Base-by-base conservation (phyloP, 345 rosid species). In the Pugionium cornutum region DNA sequence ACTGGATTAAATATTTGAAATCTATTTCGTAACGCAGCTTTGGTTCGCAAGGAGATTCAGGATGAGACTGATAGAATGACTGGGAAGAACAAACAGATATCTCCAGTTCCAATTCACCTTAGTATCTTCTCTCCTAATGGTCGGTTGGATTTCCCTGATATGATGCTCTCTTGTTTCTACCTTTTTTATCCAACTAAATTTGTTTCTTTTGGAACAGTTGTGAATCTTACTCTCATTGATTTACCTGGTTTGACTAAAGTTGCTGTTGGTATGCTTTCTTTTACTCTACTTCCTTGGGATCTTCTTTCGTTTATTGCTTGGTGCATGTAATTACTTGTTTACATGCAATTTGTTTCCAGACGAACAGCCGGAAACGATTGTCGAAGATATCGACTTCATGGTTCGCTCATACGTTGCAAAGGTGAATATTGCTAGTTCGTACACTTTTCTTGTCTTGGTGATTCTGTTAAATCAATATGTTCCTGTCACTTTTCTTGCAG, bases 1-100 rank as follows among this genome's bases (percentile, higher is more conserved):
- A 18, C 18, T 18, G 18, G 18, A 18, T 18, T 18, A 18, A 18
- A 18, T 18, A 18, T 18, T 18, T 49, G 58, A 39, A 25, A 35
- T 60, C 3, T 53, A 2, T 33, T 0, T 29, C 9, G 4, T 70
- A 4, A 61, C 63, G 56, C 77, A 92, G 98, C 86, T 32, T 9
- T 79, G 74, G 95, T 92, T 67, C 78, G 98, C 43, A 81, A 82
- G 71, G 98, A 89, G 83, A 92, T 92, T 75, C 82, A 86, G 55
- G 98, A 87, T 61, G 98, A 92, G 76, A 92, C 98, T 53, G 91
- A 92, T 65, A 81, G 96, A 75, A 33, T 87, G 37, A 92, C 98
- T 4, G 95, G 98, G 64, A 89, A 77, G 71, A 64, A 77, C 1
- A 92, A 89, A 81, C 96, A 92, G 77, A 89, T 92, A 34, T 92